phyloP scores from a whole-genome alignment of 176 grass and related monocot species.

The Metroxylon sagu region DNA sequence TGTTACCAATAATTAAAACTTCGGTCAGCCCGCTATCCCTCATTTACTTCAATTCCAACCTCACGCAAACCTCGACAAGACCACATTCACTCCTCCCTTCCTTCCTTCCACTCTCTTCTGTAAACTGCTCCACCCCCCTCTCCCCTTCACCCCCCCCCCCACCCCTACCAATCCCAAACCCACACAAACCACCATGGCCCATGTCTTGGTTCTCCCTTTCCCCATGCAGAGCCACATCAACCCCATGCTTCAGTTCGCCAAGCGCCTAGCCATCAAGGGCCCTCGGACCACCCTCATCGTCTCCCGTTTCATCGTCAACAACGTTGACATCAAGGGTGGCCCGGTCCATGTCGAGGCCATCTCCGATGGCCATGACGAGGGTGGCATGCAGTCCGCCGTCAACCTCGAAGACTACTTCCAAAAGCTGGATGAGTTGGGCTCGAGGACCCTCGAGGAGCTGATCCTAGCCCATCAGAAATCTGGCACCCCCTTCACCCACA shows the following conservation, averaged over 20 bases:
- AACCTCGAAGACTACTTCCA: slow-evolving; percentile 27
- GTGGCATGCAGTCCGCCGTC: slow-evolving; percentile 33
- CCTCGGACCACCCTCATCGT: slow-evolving; percentile 30
- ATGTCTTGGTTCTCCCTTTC: slow-evolving; percentile 51
- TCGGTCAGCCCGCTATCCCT: too few relatives aligned
- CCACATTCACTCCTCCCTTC: too few relatives aligned
- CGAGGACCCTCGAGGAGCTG: slow-evolving; percentile 30
- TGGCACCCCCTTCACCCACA: slow-evolving; percentile 25
- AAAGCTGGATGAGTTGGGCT: slow-evolving; percentile 5
- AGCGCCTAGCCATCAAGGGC: slow-evolving; percentile 38
- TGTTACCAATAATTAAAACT: too few relatives aligned
- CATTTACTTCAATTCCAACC: too few relatives aligned
- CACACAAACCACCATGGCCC: slow-evolving; percentile 1
- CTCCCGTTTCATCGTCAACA: slow-evolving; percentile 41
- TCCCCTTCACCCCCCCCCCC: too few relatives aligned
- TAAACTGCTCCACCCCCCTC: too few relatives aligned
- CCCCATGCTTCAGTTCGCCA: slow-evolving; percentile 61
- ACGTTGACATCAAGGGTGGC: slow-evolving; percentile 9
- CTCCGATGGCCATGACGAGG: slow-evolving; percentile 55
- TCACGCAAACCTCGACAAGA: too few relatives aligned
- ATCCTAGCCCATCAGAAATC: slow-evolving; percentile 12
- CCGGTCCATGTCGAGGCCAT: slow-evolving; percentile 34
- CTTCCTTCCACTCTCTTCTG: too few relatives aligned
- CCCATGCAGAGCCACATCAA: slow-evolving; percentile 65
- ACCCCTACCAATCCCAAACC: too few relatives aligned